Evolutionary conservation across 257 asterid genomes (phyloP), one percentile per base, ranked within the genome.

Genomic region (Petunia secreta): DNA sequence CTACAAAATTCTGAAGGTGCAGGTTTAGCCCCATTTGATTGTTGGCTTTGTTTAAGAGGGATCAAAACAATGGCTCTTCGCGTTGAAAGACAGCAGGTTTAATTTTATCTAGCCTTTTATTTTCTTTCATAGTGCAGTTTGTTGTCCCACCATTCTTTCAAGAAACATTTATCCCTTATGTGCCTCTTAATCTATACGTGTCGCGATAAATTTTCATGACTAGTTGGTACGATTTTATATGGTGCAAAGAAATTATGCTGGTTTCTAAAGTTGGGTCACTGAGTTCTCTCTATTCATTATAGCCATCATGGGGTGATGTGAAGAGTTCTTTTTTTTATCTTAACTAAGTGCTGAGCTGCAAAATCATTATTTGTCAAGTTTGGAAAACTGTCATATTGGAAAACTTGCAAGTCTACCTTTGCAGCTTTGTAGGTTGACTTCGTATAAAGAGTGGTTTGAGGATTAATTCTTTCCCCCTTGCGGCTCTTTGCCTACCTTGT

Each of bases 31-130:
- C 98, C 99, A 75, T 95, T 95, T 62, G 98, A 93, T 87, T 95
- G 99, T 80, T 95, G 99, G 97, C 91, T 95, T n/a, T 92, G 97
- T 87, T 86, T 95, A 87, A 87, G 98, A 88, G 97, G 98, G 86
- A 89, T 91, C 81, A 91, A 93, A 87, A 93, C 98, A 50, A 93
- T 93, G 99, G 92, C 91, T 16, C 84, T 89, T 62, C 96, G 99
- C 44, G 92, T 95, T 55, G 96, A 92, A 86, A 95, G 93, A 89
- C 99, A 93, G 81, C 96, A 95, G 94, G 98, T 91, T n/a, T 43
- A n/a, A 8, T 13, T 41, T 67, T n/a, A 7, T 36, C 14, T 68
- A n/a, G 55, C 15, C 8, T 41, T 68, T 66, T 38, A 2, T 0
- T 68, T 68, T 44, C 58, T 44, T 16, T 16, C 11, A 4, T 52